A percentile compares a stretch with the other conserved stretches of the same genome.
Conservation (phyloP, 345 rosid genomes). For the Linum usitatissimum region DNA sequence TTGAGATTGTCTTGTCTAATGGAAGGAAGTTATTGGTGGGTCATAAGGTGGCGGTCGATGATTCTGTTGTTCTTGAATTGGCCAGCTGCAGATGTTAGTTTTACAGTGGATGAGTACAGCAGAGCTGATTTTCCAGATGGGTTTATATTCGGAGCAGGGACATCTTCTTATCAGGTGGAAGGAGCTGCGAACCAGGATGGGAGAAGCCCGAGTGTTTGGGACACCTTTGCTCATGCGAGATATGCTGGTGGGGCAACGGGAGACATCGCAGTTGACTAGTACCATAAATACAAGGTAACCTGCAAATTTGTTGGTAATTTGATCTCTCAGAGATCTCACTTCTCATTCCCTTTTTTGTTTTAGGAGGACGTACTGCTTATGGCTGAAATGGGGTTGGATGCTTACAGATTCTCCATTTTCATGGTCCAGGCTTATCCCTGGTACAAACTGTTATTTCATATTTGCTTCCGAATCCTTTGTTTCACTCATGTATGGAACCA, state of each 20-base stretch:
- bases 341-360: not conserved
- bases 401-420: slow-evolving; percentile 71
- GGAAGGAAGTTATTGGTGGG: too few relatives aligned
- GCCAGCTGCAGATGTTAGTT: not conserved
- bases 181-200: slow-evolving; percentile 5
- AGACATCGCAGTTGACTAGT: slow-evolving; percentile 42
- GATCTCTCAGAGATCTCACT: too few relatives aligned
- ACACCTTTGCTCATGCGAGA: slow-evolving; percentile 20
- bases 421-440: slow-evolving; percentile 68
- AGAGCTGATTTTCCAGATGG: slow-evolving; percentile 18
- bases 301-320: slow-evolving; percentile 1
- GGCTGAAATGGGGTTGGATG: slow-evolving; percentile 49
- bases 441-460: slow-evolving; percentile 20
- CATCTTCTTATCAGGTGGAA: slow-evolving; percentile 21
- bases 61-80: slow-evolving; percentile 4
- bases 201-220: not conserved
- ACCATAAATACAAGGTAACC: slow-evolving; percentile 57
- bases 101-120: not conserved
- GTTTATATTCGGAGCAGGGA: slow-evolving; percentile 19
- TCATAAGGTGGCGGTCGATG: too few relatives aligned
- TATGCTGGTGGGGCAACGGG: slow-evolving; percentile 25
- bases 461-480: not conserved
- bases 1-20: too few relatives aligned
- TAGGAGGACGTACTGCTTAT: slow-evolving; percentile 80
- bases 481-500: not conserved